phyloP scores from a whole-genome alignment of 345 rosid genomes.

The Rhizophora apiculata region DNA sequence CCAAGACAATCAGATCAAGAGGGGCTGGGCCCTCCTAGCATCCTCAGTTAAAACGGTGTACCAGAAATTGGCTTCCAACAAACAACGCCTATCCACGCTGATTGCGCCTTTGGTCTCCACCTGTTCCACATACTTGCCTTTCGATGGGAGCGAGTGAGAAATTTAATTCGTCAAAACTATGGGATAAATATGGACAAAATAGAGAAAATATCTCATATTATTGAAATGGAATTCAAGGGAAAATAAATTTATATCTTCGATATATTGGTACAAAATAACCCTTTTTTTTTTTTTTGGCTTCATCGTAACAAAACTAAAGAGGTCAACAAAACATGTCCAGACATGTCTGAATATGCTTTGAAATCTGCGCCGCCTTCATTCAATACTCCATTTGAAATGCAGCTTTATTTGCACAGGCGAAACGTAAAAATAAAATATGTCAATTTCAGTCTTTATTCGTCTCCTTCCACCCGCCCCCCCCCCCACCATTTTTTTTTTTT shows the following conservation, averaged over 20 bases:
- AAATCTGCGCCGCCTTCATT: background rate
- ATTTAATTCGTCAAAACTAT: no score
- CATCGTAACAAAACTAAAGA: background rate
- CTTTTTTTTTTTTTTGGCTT: background rate
- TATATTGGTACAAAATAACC: background rate
- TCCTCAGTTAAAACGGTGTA: no score
- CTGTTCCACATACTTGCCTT: background rate
- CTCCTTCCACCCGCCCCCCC: no score
- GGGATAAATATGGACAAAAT: no score
- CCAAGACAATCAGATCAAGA: no score
- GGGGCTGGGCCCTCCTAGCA: no score
- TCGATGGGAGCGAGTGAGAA: no score
- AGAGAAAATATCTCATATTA: no score
- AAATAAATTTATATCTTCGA: no score
- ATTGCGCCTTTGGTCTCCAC: background rate
- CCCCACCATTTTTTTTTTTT: background rate
- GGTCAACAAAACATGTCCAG: background rate
- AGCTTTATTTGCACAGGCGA: background rate
- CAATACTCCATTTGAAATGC: background rate
- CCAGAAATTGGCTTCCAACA: no score
- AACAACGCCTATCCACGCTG: background rate
- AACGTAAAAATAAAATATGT: background rate
- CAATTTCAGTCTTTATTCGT: no score
- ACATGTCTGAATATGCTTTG: background rate
- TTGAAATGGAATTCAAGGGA: no score